phyloP scores from a whole-genome alignment of 768 basidiomycete genomes.

The Strobilomyces dryophilus region DNA sequence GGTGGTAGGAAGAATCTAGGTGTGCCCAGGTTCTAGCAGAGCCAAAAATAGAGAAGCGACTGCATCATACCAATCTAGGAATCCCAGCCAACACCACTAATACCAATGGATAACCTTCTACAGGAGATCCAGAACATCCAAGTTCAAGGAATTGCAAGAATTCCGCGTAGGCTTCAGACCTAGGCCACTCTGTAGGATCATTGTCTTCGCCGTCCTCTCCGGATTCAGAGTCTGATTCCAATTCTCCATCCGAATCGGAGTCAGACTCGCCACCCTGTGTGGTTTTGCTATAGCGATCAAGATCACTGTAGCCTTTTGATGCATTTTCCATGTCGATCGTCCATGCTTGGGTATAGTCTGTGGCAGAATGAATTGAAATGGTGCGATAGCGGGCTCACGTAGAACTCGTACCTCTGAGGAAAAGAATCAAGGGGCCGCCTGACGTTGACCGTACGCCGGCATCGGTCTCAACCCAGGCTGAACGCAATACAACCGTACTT shows the following conservation, averaged over 20 bases:
- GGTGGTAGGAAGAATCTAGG: conserved; percentile 20
- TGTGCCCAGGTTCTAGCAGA: neutral
- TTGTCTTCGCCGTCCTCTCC: conserved; percentile 33
- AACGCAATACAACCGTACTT: conserved; percentile 57
- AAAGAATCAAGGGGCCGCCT: conserved; percentile 67
- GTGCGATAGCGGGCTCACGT: neutral
- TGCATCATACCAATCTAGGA: conserved; percentile 52
- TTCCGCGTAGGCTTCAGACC: conserved; percentile 54
- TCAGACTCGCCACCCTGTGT: conserved; percentile 32
- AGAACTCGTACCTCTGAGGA: conserved; percentile 56
- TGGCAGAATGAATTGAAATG: neutral
- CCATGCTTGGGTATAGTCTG: conserved; percentile 72
- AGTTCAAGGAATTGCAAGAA: conserved; percentile 77
- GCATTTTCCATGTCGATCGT: conserved; percentile 24
- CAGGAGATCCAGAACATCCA: conserved; percentile 76
- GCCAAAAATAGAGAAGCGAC: neutral
- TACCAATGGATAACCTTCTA: conserved; percentile 78
- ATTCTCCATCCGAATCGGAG: conserved; percentile 28
- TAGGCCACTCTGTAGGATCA: neutral
- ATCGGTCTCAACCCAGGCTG: conserved; percentile 71
- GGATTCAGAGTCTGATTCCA: conserved; percentile 11
- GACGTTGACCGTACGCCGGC: conserved; percentile 58
- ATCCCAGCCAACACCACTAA: conserved; percentile 81
- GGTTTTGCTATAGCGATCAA: conserved; percentile 27
- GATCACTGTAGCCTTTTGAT: conserved; percentile 8